phyloP scores from a whole-genome alignment of 257 asterid species.

The Perilla frutescens region DNA sequence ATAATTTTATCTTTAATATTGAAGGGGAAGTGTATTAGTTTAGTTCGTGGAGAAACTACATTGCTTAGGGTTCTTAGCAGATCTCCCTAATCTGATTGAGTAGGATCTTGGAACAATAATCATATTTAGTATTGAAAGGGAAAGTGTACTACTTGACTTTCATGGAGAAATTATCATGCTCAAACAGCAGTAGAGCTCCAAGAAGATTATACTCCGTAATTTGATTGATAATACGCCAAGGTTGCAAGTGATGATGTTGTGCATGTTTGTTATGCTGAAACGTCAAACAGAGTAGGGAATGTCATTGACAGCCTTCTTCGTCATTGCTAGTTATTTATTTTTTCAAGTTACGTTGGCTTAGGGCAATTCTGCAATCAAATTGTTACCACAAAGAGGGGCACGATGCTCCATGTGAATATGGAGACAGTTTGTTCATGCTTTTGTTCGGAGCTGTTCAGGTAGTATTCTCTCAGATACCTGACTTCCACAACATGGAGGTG shows the following conservation, averaged over 20 bases:
- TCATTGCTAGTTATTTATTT: no score
- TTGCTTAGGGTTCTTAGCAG: neutral
- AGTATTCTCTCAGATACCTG: slow-evolving; percentile 65
- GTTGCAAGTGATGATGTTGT: neutral
- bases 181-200: neutral
- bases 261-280: neutral
- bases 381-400: slow-evolving; percentile 68
- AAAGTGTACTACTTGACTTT: neutral
- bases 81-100: neutral
- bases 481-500: slow-evolving; percentile 61
- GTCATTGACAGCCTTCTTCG: no score
- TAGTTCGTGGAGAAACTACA: neutral
- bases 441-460: slow-evolving; percentile 62
- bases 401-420: slow-evolving; percentile 56
- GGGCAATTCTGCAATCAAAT: slow-evolving; percentile 69
- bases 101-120: neutral
- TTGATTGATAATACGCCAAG: neutral
- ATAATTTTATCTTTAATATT: neutral
- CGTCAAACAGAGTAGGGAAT: no score
- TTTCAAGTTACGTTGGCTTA: slow-evolving; percentile 24
- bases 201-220: neutral
- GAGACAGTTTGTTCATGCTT: slow-evolving; percentile 50
- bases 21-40: neutral
- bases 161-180: neutral
- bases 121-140: no score